Percentiles rank a stretch among this genome's conserved stretches.
phyloP scores from a whole-genome alignment of 1,139 yeast genomes.

The Magnusiomyces fungicola region DNA sequence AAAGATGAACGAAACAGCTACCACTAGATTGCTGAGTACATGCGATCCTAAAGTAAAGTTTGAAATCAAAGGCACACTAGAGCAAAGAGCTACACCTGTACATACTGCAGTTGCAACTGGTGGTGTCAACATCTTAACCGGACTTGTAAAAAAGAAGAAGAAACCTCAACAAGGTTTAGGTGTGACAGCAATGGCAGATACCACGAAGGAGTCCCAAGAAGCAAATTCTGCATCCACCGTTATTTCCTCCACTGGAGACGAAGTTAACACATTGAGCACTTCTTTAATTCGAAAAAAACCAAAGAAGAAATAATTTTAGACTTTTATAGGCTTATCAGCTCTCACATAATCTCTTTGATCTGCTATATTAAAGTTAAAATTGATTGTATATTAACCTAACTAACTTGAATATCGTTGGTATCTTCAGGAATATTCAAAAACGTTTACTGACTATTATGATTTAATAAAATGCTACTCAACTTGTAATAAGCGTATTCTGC shows the following conservation, averaged over 20 bases:
- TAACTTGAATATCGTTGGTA: no score
- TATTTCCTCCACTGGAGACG: not conserved
- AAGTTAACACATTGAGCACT: not conserved
- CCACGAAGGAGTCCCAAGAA: not conserved
- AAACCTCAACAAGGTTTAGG: slow-evolving; percentile 1
- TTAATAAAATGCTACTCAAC: no score
- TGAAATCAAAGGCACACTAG: not conserved
- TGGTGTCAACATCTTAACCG: not conserved
- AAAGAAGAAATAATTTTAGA: slow-evolving; percentile 4
- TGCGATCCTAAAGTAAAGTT: not conserved
- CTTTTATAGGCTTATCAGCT: no score
- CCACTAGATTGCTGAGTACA: not conserved
- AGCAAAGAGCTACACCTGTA: not conserved
- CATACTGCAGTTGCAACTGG: not conserved
- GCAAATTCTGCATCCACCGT: not conserved
- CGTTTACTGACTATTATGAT: no score
- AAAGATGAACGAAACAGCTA: slow-evolving; percentile 5
- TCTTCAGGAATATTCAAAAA: no score
- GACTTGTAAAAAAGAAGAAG: not conserved
- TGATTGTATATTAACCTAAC: no score
- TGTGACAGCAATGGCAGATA: not conserved
- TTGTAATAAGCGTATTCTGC: no score
- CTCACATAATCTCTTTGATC: no score
- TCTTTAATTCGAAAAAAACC: slow-evolving; percentile 4
- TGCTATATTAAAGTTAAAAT: no score